A percentile compares a stretch with the other conserved stretches of the same genome.
Conservation (phyloP, 1,284 basidiomycete species). For the Heliocybe sulcata region DNA sequence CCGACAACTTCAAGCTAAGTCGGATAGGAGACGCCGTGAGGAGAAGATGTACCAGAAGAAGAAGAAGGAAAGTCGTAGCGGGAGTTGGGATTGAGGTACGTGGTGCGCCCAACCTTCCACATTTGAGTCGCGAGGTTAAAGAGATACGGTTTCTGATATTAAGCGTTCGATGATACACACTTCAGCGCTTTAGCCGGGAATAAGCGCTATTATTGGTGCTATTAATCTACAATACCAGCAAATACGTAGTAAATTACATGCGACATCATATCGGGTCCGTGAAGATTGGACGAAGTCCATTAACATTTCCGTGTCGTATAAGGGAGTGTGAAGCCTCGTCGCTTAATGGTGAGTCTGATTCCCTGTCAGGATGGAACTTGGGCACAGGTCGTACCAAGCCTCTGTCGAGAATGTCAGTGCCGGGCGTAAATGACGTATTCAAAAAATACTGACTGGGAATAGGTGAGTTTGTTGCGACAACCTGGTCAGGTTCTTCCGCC, state of each 20-base stretch:
- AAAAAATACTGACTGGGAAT: neutral
- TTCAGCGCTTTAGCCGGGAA: too few relatives aligned
- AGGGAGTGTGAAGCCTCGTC: too few relatives aligned
- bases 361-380: neutral
- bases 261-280: too few relatives aligned
- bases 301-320: too few relatives aligned
- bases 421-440: neutral
- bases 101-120: too few relatives aligned
- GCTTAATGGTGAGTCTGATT: neutral
- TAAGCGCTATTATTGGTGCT: too few relatives aligned
- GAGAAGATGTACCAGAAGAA: slow-evolving; percentile 48
- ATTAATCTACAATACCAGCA: too few relatives aligned
- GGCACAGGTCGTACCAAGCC: neutral
- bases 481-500: neutral
- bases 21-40: slow-evolving; percentile 34
- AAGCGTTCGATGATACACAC: too few relatives aligned
- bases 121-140: too few relatives aligned
- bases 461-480: neutral
- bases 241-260: too few relatives aligned
- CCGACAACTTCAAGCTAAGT: slow-evolving; percentile 32
- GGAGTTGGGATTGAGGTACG: neutral
- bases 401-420: neutral
- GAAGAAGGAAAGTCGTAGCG: slow-evolving; percentile 27
- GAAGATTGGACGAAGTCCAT: too few relatives aligned
- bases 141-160: too few relatives aligned